These are phyloP conservation scores for Aspergillus cavernicola DNA, from an alignment of 495 filamentous ascomycete species.

Conservation along the genomic window DNA sequence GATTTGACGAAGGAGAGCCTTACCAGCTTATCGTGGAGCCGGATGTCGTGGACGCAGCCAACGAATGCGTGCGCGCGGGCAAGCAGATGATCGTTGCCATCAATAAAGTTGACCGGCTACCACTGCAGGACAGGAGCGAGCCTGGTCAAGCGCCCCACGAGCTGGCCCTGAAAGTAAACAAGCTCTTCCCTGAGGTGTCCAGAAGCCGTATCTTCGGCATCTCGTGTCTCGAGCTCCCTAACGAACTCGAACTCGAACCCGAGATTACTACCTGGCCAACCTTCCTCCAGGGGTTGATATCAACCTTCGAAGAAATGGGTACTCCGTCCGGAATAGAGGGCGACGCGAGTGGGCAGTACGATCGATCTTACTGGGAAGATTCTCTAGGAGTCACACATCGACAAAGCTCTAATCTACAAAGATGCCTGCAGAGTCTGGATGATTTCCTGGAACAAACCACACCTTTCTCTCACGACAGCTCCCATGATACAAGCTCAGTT, in stretches of 20 bases:
- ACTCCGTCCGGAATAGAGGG: conserved; percentile 43
- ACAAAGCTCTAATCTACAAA: conserved; percentile 74
- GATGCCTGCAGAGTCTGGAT: conserved; percentile 65
- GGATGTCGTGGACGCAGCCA: conserved; percentile 56
- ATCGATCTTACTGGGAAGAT: conserved; percentile 66
- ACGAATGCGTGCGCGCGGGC: conserved; percentile 50
- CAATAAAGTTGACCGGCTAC: conserved; percentile 72
- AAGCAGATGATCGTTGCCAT: conserved; percentile 66
- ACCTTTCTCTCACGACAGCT: not conserved
- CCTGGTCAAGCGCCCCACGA: conserved; percentile 13
- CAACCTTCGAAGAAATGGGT: conserved; percentile 71
- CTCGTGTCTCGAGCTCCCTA: conserved; percentile 58
- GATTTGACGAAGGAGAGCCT: conserved; percentile 20
- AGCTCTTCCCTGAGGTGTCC: conserved; percentile 36
- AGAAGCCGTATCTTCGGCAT: conserved; percentile 54
- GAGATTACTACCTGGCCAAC: conserved; percentile 46
- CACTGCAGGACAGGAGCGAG: not conserved
- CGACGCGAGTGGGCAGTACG: conserved; percentile 36
- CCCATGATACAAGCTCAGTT: conserved; percentile 5
- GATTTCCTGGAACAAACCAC: conserved; percentile 55
- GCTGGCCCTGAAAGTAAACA: conserved; percentile 21
- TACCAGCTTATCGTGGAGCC: conserved; percentile 45
- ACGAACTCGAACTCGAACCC: conserved; percentile 3
- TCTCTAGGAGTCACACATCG: conserved; percentile 87
- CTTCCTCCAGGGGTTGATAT: conserved; percentile 63